Percentiles rank a stretch among this genome's conserved stretches.
These are phyloP conservation scores for Linaria vulgaris DNA, from an alignment of 257 asterid species.

Conservation along the genomic window DNA sequence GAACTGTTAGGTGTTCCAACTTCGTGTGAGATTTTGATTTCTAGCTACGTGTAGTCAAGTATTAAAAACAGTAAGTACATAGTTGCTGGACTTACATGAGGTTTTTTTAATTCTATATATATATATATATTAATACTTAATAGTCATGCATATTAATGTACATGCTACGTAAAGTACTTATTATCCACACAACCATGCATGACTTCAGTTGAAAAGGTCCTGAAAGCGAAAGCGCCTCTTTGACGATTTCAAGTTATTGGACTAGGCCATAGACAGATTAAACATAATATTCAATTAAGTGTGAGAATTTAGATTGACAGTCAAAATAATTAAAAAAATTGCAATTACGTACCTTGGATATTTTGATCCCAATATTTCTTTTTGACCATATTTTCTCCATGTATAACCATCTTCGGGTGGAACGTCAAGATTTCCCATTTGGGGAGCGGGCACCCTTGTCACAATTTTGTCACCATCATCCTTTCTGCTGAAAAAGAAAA, in stretches of 20 bases:
- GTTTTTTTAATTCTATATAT: too few species aligned
- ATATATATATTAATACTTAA: too few species aligned
- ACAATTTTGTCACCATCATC: conserved; percentile 41
- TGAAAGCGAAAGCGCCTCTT: conserved; percentile 13
- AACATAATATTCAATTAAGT: background rate
- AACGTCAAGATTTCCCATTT: conserved; percentile 70
- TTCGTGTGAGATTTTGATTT: too few species aligned
- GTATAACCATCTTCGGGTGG: conserved; percentile 90
- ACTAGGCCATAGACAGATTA: conserved; percentile 5
- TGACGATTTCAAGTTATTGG: conserved; percentile 33
- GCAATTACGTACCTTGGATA: conserved; percentile 58
- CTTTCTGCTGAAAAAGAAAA: conserved; percentile 29
- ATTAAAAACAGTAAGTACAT: too few species aligned
- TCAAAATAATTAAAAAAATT: background rate
- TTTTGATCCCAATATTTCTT: conserved; percentile 57
- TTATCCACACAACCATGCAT: background rate
- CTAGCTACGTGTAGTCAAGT: too few species aligned
- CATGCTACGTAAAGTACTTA: too few species aligned
- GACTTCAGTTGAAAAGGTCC: conserved; percentile 19
- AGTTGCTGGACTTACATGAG: too few species aligned
- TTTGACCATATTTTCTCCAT: conserved; percentile 93
- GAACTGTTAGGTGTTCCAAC: too few species aligned
- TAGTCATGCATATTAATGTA: too few species aligned
- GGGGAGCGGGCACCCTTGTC: conserved; percentile 57
- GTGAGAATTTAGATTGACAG: background rate